These are phyloP conservation scores for Rubia yunnanensis DNA, from an alignment of 257 asterid genomes.

Conservation along the genomic window DNA sequence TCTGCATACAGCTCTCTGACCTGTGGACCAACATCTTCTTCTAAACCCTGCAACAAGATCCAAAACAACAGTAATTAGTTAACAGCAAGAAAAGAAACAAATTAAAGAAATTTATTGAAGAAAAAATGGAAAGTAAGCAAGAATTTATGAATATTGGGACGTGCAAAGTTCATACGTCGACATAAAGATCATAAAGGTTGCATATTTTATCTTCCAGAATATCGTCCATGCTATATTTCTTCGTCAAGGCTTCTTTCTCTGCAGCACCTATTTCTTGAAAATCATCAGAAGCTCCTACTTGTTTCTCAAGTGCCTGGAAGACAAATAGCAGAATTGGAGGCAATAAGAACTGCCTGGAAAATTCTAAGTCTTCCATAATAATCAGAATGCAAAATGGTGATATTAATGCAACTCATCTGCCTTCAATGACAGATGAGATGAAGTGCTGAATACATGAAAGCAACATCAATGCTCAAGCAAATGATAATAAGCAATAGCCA, in stretches of 20 bases:
- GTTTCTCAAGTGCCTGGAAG: constrained; percentile 59
- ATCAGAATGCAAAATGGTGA: not conserved
- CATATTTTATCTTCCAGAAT: constrained; percentile 75
- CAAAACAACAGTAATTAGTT: constrained; percentile 7
- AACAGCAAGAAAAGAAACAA: not conserved
- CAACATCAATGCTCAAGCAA: not conserved
- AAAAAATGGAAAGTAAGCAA: not conserved
- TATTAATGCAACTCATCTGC: not conserved
- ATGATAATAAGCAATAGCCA: too few species aligned
- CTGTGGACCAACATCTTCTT: constrained; percentile 90
- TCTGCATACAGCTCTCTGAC: constrained; percentile 87
- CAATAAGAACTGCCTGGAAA: not conserved
- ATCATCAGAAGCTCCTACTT: constrained; percentile 51
- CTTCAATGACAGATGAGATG: not conserved
- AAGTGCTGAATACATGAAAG: not conserved
- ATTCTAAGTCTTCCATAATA: not conserved
- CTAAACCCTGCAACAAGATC: constrained; percentile 49
- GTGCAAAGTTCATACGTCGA: constrained; percentile 40
- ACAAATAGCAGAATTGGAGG: not conserved
- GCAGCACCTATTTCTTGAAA: constrained; percentile 54
- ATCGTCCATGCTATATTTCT: constrained; percentile 68
- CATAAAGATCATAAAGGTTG: constrained; percentile 70
- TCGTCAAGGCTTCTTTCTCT: constrained; percentile 57
- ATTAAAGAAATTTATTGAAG: not conserved
- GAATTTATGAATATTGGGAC: not conserved